Evolutionary conservation across 73 alveolate genomes (phyloP), one percentile per base, ranked within the genome.

Genomic region (Effrenium voratum): DNA sequence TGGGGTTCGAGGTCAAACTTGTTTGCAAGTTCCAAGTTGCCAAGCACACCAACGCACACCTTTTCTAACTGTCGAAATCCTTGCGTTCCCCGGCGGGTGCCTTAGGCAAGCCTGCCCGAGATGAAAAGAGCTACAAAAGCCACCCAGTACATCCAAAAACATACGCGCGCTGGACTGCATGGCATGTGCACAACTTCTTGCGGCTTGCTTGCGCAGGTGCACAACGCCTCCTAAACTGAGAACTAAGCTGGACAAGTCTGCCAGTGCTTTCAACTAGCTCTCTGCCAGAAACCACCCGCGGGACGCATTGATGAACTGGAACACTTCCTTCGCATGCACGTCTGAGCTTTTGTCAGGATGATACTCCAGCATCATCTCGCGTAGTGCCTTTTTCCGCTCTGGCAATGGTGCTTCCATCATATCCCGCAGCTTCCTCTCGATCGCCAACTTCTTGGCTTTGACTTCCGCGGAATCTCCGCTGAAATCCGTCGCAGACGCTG

Each of bases 261-360:
- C 1, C 83, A 73, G 26, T 15, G 46, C 6, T 32, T 60, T 32
- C 15, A 4, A 38, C 84, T 87, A 87, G 44, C 87, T 68, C 57
- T 90, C 96, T 90, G 87, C 87, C 38, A 90, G 75, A 86, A 90
- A 90, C 96, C 96, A 90, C n/a, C 85, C 57, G 36, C 86, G 85
- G 10, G 96, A 63, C 45, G 96, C 96, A 40, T 90, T 90, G 96
- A 90, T 90, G 52, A 90, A 90, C 72, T 90, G 96, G 63, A 63
- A 90, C 40, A 90, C 96, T 44, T 90, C 96, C 41, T 90, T 90
- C 24, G 96, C 96, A 46, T 90, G 76, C 22, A 50, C 87, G n/a
- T 90, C 96, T 22, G 96, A 50, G 86, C 96, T 90, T 86, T 90
- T 90, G 86, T 90, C 96, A 16, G 96, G 96, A 50, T 90, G 96